Evolutionary conservation across 805 yeast genomes (phyloP), one percentile per base, ranked within the genome.

Genomic region (Blastobotrys chiropterorum): DNA sequence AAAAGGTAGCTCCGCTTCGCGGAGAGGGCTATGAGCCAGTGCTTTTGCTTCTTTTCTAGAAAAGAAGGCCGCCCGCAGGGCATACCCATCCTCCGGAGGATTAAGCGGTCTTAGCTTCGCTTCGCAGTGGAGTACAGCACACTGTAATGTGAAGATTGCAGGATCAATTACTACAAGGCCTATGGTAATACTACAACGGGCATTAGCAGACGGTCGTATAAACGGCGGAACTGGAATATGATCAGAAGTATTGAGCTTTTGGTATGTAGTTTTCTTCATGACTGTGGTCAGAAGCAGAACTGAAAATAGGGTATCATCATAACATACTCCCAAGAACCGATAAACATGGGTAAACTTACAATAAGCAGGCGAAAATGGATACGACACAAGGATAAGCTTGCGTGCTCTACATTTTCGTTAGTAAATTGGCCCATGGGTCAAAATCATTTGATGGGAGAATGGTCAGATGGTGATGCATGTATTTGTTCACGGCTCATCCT

Each of bases 381-480:
- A 26, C 8, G 34, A 11, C 8, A 5, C 5, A 11, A 5, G 11
- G 5, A 26, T 26, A 26, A 26, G 11, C 11, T 6, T 26, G 34
- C 34, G 11, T 11, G 5, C 34, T 26, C 5, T 26, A 5, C 5
- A 26, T 26, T 11, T 6, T 26, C 11, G 34, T 26, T 26, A 26
- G 34, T 26, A 26, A 26, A 6, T 26, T 5, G 34, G 16, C 15
- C 43, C 16, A 40, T 50, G 2, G 45, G 48, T 45, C 31, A 50
- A 48, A 51, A 52, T n/a, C n/a, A n/a, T 6, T 26, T 26, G 34
- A 26, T 26, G 34, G 11, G 34, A 26, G 11, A 26, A 26, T 26
- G 34, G 65, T 87, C 96, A 87, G 96, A 85, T 88, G 96, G 96
- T 88, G 95, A 88, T 88, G 96, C 96, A 88, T 88, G 96, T 81